Conservation (phyloP, 2,329 filamentous ascomycete species). For the Apiospora koreana region DNA sequence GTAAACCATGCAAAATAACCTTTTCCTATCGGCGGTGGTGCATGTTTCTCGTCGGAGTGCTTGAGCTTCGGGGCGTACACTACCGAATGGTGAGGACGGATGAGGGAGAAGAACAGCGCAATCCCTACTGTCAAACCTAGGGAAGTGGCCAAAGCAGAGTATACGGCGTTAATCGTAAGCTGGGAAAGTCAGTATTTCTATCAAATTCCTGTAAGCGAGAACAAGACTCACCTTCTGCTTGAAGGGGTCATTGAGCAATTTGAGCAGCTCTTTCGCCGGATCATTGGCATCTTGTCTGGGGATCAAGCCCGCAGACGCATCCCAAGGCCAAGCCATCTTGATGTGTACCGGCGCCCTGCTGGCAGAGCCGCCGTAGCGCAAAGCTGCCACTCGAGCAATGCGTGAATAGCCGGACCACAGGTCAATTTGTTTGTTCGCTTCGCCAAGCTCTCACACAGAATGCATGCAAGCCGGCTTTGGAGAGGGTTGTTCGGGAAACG, state of each 20-base stretch:
- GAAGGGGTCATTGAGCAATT: constrained; percentile 54
- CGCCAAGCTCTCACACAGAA: not conserved
- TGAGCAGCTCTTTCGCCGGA: constrained; percentile 45
- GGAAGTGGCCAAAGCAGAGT: constrained; percentile 79
- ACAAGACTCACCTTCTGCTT: constrained; percentile 41
- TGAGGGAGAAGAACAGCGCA: constrained; percentile 79
- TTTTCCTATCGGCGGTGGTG: constrained; percentile 82
- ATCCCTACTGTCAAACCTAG: constrained; percentile 73
- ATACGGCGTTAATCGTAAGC: constrained; percentile 62
- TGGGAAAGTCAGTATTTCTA: constrained; percentile 23
- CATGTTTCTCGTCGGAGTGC: constrained; percentile 86
- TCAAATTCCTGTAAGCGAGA: not conserved
- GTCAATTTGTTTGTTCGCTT: not conserved
- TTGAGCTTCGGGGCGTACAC: constrained; percentile 95
- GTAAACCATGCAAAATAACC: constrained; percentile 86
- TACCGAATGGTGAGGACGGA: constrained; percentile 87
- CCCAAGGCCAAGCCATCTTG: not conserved
- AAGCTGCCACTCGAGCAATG: not conserved
- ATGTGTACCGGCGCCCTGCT: constrained; percentile 2
- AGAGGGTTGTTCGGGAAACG: not conserved
- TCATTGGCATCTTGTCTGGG: constrained; percentile 28
- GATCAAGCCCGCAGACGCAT: constrained; percentile 14
- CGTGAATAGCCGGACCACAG: not conserved
- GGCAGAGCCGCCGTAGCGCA: not conserved
- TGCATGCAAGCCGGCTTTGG: not conserved